Evolutionary conservation across 2,329 filamentous ascomycete genomes (phyloP).

Genomic region (Ophiostoma novo-ulmi): DNA sequence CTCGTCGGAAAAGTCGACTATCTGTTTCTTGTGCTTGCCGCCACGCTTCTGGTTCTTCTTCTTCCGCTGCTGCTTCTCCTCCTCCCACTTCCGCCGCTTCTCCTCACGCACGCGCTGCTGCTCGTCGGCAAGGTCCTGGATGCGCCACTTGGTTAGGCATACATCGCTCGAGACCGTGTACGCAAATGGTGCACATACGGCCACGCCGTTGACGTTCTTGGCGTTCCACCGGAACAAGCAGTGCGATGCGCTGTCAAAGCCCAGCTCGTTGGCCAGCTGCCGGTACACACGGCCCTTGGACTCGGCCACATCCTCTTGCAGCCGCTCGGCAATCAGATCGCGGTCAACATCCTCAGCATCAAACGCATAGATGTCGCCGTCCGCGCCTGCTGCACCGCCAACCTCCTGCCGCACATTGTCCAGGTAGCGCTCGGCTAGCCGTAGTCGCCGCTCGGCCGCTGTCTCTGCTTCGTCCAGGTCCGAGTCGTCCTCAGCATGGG

Average conservation of each 20-base stretch:
- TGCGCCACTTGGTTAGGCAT: slow-evolving; percentile 81
- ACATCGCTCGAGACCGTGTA: slow-evolving; percentile 88
- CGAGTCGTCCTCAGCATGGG: slow-evolving; percentile 39
- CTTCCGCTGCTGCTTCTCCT: slow-evolving; percentile 48
- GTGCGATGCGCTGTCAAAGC: slow-evolving; percentile 61
- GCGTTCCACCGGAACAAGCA: slow-evolving; percentile 75
- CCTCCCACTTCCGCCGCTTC: slow-evolving; percentile 36
- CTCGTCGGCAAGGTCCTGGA: slow-evolving; percentile 60
- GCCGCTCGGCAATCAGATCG: slow-evolving; percentile 82
- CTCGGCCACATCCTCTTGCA: slow-evolving; percentile 90
- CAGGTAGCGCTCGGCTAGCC: slow-evolving; percentile 86
- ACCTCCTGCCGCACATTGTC: slow-evolving; percentile 82
- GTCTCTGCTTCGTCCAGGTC: slow-evolving; percentile 78
- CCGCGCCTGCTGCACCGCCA: slow-evolving; percentile 32
- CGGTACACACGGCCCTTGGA: slow-evolving; percentile 85
- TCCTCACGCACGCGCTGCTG: slow-evolving; percentile 56
- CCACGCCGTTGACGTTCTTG: slow-evolving; percentile 71
- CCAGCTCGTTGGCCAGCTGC: slow-evolving; percentile 66
- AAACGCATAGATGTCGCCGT: slow-evolving; percentile 69
- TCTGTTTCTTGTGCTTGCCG: slow-evolving; percentile 11
- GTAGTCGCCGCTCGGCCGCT: slow-evolving; percentile 77
- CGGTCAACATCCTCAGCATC: slow-evolving; percentile 91
- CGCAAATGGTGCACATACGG: slow-evolving; percentile 69
- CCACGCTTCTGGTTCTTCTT: slow-evolving; percentile 51
- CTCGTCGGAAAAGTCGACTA: background rate